Evolutionary conservation across 2,329 filamentous ascomycete species (phyloP), one percentile per base, ranked within the genome.

Genomic region (Triangularia verruculosa): DNA sequence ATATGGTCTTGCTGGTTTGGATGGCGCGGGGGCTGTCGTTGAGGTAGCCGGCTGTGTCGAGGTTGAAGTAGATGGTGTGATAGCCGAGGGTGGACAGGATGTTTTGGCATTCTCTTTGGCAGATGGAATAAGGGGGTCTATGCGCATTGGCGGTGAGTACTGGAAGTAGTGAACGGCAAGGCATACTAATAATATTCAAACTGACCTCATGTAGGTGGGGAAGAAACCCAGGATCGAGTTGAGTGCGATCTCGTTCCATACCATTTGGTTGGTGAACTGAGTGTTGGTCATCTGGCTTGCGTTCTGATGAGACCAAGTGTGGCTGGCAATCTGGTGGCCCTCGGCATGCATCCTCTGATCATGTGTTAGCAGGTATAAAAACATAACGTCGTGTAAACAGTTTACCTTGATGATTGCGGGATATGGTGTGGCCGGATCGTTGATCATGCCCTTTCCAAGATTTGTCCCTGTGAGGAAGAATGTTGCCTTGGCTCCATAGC

Each of bases 381-480:
- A 30, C 32, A 3, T 5, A 20, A 57, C 5, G 17, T 30, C n/a
- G 11, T 32, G 11, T 39, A 17, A 5, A 25, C 20, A 11, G 12
- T 61, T 61, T 71, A 71, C 76, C 74, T 77, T 75, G 69, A 85
- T 80, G 51, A 80, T 74, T 13, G 74, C 74, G n/a, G 78, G 74
- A 74, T 79, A 83, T n/a, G 74, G 75, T 11, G 77, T 75, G 15
- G 75, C 77, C 3, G 78, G 73, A 61, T 81, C 77, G 66, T 86
- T 84, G 68, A 86, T 86, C 68, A 79, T 72, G 39, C 83, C 83
- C 73, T 85, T 86, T 68, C 79, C 79, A 43, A 82, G 76, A 73
- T 84, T 85, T 73, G 80, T 84, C 4, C 83, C 83, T 7, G 81
- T 85, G 65, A 90, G 79, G 74, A 89, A 90, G 73, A 91, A 91